A percentile compares a stretch with the other conserved stretches of the same genome.
phyloP scores from a whole-genome alignment of 2,329 filamentous ascomycete genomes.

The Claviceps capensis region DNA sequence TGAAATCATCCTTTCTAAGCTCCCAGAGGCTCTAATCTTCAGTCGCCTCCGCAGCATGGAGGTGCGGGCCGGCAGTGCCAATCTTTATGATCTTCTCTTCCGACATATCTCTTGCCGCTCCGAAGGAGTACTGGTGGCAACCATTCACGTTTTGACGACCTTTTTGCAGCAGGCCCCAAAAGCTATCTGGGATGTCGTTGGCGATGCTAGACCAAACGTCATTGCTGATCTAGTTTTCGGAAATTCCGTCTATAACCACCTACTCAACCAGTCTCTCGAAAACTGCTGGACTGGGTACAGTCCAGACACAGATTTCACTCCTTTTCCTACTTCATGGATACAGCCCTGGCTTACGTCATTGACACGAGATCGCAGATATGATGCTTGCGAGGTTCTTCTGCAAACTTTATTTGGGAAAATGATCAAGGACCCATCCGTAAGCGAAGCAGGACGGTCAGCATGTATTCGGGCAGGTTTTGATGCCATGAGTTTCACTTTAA shows the following conservation, averaged over 20 bases:
- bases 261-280: conserved; percentile 48
- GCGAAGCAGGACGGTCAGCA: conserved; percentile 42
- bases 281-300: conserved; percentile 27
- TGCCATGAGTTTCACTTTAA: conserved; percentile 41
- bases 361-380: conserved; percentile 58
- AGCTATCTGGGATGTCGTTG: conserved; percentile 81
- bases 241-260: conserved; percentile 49
- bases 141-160: conserved; percentile 56
- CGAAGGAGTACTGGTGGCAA: conserved; percentile 47
- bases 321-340: conserved; percentile 66
- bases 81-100: conserved; percentile 49
- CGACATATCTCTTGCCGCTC: conserved; percentile 39
- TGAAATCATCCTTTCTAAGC: conserved; percentile 55
- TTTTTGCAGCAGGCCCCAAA: conserved; percentile 63
- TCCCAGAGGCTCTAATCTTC: conserved; percentile 62
- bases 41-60: conserved; percentile 70
- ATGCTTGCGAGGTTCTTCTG: conserved; percentile 67
- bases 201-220: conserved; percentile 62
- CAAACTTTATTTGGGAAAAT: conserved; percentile 58
- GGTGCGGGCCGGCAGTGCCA: conserved; percentile 44
- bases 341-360: conserved; percentile 65
- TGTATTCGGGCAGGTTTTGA: conserved; percentile 53
- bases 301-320: conserved; percentile 31
- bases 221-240: conserved; percentile 76
- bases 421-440: conserved; percentile 38